Percentiles rank a stretch among this genome's conserved stretches.
Conservation (phyloP, 2,329 filamentous ascomycete genomes). For the Cladosporium halotolerans region DNA sequence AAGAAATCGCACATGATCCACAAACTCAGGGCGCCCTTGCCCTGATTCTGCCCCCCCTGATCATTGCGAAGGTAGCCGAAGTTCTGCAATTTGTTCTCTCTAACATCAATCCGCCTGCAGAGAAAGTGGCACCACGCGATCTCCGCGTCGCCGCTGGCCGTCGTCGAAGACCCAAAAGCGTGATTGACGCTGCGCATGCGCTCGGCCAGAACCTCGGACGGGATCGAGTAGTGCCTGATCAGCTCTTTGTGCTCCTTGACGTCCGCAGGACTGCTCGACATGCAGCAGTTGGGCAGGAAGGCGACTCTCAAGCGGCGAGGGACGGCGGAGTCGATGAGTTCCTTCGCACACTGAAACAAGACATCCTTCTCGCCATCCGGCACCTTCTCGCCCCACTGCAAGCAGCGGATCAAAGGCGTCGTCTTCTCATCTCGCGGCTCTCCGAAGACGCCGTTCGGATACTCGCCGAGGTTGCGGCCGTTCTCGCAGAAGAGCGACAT, state of each 20-base stretch:
- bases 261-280: neutral
- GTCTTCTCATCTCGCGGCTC: neutral
- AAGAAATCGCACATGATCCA: constrained; percentile 6
- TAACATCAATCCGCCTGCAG: neutral
- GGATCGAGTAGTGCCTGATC: neutral
- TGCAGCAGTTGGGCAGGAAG: neutral
- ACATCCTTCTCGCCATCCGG: neutral
- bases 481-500: constrained; percentile 9
- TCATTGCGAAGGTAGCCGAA: constrained; percentile 3
- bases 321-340: constrained; percentile 1
- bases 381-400: constrained; percentile 4
- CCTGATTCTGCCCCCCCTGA: neutral
- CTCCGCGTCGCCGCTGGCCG: neutral
- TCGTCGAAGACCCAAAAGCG: constrained; percentile 2
- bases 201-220: constrained; percentile 1
- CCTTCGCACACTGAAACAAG: neutral
- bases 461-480: neutral
- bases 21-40: neutral
- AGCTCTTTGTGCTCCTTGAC: neutral
- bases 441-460: constrained; percentile 6
- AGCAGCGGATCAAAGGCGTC: constrained; percentile 1
- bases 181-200: constrained; percentile 7
- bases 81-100: neutral
- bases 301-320: neutral
- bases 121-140: constrained; percentile 3